These are phyloP conservation scores for Ambrosiella cleistominuta DNA, from an alignment of 2,329 filamentous ascomycete genomes.

Conservation along the genomic window DNA sequence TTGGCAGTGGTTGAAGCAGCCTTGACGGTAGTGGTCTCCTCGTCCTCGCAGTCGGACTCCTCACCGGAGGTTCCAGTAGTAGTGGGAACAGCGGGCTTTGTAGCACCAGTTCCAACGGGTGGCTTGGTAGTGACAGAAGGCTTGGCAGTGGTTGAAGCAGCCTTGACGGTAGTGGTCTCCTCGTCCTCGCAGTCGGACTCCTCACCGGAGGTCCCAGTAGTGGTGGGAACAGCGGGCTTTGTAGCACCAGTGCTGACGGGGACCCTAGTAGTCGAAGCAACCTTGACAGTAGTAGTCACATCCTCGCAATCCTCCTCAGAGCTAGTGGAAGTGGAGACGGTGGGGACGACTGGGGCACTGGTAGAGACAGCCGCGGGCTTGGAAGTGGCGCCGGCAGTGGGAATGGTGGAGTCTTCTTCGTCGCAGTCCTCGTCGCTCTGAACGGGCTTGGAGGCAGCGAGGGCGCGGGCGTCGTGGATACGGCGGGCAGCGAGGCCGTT, in stretches of 20 bases:
- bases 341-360: neutral
- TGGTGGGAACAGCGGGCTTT: neutral
- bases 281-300: neutral
- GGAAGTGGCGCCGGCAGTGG: neutral
- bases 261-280: neutral
- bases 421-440: constrained; percentile 2
- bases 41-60: constrained; percentile 4
- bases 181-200: constrained; percentile 4
- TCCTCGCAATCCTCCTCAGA: neutral
- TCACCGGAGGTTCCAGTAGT: neutral
- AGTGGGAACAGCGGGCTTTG: neutral
- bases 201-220: neutral
- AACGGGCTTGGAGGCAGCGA: neutral
- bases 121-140: neutral
- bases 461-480: neutral
- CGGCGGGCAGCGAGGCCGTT: constrained; percentile 3
- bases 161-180: neutral
- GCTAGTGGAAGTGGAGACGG: neutral
- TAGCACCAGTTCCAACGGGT: neutral
- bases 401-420: neutral
- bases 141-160: neutral
- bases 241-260: neutral
- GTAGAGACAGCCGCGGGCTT: neutral
- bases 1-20: neutral
- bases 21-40: neutral